Percentiles rank a stretch among this genome's conserved stretches.
phyloP scores from a whole-genome alignment of 2,329 filamentous ascomycete genomes.

The Paramyrothecium roridum region DNA sequence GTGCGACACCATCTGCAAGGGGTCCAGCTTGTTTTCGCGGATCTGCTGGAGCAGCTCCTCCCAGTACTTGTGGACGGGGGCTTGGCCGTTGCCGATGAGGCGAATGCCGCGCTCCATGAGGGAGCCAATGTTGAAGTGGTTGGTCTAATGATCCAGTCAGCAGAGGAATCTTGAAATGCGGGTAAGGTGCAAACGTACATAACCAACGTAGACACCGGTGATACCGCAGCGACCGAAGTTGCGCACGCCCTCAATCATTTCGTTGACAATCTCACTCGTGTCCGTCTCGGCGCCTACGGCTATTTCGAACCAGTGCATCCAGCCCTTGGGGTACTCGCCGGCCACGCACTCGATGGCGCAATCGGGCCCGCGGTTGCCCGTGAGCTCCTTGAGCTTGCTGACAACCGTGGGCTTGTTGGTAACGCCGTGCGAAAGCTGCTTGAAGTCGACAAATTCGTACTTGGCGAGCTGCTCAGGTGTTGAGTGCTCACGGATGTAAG shows the following conservation, averaged over 20 bases:
- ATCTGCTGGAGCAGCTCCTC: slow-evolving; percentile 69
- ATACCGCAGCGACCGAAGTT: slow-evolving; percentile 73
- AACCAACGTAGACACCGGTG: slow-evolving; percentile 67
- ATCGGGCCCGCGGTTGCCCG: slow-evolving; percentile 70
- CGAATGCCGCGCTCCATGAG: slow-evolving; percentile 85
- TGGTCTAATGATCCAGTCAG: slow-evolving; percentile 15
- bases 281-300: slow-evolving; percentile 73
- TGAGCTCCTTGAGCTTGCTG: slow-evolving; percentile 69
- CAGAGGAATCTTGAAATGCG: not conserved
- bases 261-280: slow-evolving; percentile 76
- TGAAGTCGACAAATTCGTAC: slow-evolving; percentile 68
- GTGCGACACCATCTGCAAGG: slow-evolving; percentile 77
- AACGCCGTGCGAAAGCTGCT: slow-evolving; percentile 54
- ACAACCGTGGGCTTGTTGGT: slow-evolving; percentile 62
- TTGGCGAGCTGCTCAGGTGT: slow-evolving; percentile 44
- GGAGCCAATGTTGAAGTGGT: slow-evolving; percentile 71
- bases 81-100: slow-evolving; percentile 65
- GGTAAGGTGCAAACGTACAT: slow-evolving; percentile 34
- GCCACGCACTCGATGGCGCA: slow-evolving; percentile 66
- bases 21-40: slow-evolving; percentile 66
- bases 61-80: slow-evolving; percentile 83
- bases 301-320: slow-evolving; percentile 57
- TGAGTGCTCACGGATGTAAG: slow-evolving; percentile 63
- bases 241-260: slow-evolving; percentile 72
- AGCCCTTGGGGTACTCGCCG: slow-evolving; percentile 60